A percentile compares a stretch with the other conserved stretches of the same genome.
phyloP scores from a whole-genome alignment of 2,329 filamentous ascomycete species.

The Phyllosticta paracitricarpa region DNA sequence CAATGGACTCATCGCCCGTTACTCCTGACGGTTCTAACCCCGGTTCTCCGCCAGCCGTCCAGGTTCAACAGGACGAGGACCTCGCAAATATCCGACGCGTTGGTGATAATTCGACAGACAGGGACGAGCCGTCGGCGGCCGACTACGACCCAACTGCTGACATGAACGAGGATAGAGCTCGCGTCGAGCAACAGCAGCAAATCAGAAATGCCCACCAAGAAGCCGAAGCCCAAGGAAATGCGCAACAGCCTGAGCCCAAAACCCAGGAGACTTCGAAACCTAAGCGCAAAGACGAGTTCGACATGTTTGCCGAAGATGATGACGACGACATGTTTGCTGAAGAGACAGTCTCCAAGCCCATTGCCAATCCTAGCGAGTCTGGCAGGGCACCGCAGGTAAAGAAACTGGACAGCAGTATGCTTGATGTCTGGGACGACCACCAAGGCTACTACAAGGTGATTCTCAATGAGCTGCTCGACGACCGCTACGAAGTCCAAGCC shows the following conservation, averaged over 20 bases:
- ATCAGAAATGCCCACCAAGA: slow-evolving; percentile 10
- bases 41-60: slow-evolving; percentile 30
- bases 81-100: slow-evolving; percentile 24
- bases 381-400: slow-evolving; percentile 31
- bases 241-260: slow-evolving; percentile 43
- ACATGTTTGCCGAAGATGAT: slow-evolving; percentile 54
- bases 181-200: slow-evolving; percentile 54
- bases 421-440: slow-evolving; percentile 65
- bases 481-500: slow-evolving; percentile 80
- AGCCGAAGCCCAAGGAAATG: slow-evolving; percentile 38
- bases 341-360: slow-evolving; percentile 45
- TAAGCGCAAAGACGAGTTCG: slow-evolving; percentile 44
- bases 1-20: slow-evolving; percentile 25
- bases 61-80: slow-evolving; percentile 31
- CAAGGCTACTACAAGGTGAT: slow-evolving; percentile 97
- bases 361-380: slow-evolving; percentile 37
- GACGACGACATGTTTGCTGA: slow-evolving; percentile 88
- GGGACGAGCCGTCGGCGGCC: slow-evolving; percentile 77
- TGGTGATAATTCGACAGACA: slow-evolving; percentile 27
- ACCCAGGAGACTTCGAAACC: slow-evolving; percentile 39
- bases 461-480: slow-evolving; percentile 79
- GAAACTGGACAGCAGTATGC: slow-evolving; percentile 58
- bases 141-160: slow-evolving; percentile 86
- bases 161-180: slow-evolving; percentile 72
- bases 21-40: slow-evolving; percentile 28